Base-by-base conservation (phyloP, 1,284 basidiomycete species). In the Porodaedalea pini region DNA sequence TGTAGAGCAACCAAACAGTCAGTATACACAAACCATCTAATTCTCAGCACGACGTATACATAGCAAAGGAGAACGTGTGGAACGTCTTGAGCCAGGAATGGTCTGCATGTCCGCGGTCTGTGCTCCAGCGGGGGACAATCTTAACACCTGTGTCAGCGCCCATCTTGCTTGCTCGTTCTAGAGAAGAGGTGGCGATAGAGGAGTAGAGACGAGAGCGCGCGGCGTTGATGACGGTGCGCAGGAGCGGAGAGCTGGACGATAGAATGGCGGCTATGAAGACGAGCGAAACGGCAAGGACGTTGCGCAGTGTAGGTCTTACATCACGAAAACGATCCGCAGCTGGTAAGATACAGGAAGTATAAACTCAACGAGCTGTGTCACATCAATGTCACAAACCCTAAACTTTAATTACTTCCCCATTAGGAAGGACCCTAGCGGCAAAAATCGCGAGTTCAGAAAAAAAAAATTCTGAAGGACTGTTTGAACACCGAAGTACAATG, bases 1-100 rank as follows among this genome's bases (percentile, higher is more conserved):
- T 86, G 62, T 13, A 45, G 11, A 10, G 10, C 25, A 19, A 17
- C 4, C 32, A 29, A 19, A 27, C 17, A 37, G 10, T 37, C 29
- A 56, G 21, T 54, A 17, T 40, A 52, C 34, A 43, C 27, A 45
- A 48, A 48, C 36, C 43, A 50, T 39, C 21, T 34, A 13, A 27
- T 45, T 15, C 25, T 34, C 13, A 8, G 49, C 32, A 51, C 19
- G 36, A 2, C 34, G n/a, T 40, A 10, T 31, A 87, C 86, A 72
- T 72, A 1, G 92, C 88, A 66, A 95, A 94, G 5, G 85, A 83
- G 70, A 92, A 94, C 0, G 91, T 89, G 65, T 93, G 90, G 77
- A 93, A 92, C 0, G 88, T 88, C 78, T 94, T 94, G 49, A 98
- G 76, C 94, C 94, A 98, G 21, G 85, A 84, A 65, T 94, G 92